phyloP scores from a whole-genome alignment of 1,139 yeast genomes.

The Fermentozyma sake region DNA sequence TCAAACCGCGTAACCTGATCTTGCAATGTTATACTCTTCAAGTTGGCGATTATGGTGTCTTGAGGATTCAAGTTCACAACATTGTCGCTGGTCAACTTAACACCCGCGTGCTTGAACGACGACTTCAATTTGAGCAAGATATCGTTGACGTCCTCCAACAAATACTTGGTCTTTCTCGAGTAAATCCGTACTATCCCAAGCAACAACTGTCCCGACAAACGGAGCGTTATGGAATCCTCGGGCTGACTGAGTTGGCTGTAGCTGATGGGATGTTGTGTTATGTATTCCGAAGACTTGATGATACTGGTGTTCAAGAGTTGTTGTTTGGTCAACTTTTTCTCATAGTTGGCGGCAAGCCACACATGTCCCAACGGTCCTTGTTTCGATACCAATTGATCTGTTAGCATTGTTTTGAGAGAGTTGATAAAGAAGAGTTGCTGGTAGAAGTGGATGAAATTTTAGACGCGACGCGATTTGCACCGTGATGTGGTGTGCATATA shows the following conservation, averaged over 20 bases:
- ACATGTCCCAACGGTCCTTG: conserved; percentile 87
- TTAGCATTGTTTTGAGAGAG: conserved; percentile 29
- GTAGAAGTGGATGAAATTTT: not conserved
- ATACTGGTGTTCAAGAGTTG: conserved; percentile 75
- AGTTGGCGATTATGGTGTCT: conserved; percentile 47
- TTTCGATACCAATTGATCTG: conserved; percentile 49
- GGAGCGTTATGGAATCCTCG: conserved; percentile 53
- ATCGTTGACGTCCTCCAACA: conserved; percentile 81
- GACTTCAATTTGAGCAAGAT: conserved; percentile 70
- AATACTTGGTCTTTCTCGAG: conserved; percentile 78
- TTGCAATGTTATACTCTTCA: conserved; percentile 57
- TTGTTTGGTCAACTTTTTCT: conserved; percentile 70
- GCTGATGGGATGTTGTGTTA: conserved; percentile 25
- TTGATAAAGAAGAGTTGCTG: not conserved
- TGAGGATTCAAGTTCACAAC: conserved; percentile 44
- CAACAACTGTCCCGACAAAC: conserved; percentile 83
- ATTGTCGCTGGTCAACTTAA: conserved; percentile 26
- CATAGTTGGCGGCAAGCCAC: conserved; percentile 92
- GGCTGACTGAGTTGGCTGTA: conserved; percentile 5
- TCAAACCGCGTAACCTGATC: conserved; percentile 82
- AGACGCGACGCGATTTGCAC: conserved; percentile 1
- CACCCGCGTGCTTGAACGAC: conserved; percentile 52
- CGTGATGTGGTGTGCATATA: too few relatives aligned
- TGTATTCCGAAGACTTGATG: conserved; percentile 57
- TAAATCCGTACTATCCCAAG: conserved; percentile 88